Percentiles rank a stretch among this genome's conserved stretches.
phyloP scores from a whole-genome alignment of 352 stramenopile species.

The Pythium periplocum region DNA sequence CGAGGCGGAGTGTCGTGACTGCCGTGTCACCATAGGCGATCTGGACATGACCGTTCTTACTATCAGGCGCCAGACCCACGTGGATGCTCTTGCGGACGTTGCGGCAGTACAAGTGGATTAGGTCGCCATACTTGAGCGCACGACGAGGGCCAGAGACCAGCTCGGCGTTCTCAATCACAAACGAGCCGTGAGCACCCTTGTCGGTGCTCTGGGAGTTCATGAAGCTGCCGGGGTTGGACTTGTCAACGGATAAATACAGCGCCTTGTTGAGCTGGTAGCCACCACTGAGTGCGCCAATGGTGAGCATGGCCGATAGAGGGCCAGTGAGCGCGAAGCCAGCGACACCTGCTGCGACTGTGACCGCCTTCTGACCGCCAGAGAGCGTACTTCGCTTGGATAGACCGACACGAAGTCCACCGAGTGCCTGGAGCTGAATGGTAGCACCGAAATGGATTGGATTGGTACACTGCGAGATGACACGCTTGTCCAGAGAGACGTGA shows the following conservation, averaged over 20 bases:
- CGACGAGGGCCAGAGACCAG: constrained; percentile 40
- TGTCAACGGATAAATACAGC: constrained; percentile 41
- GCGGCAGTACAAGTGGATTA: constrained; percentile 45
- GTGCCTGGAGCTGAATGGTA: constrained; percentile 32
- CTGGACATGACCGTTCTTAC: constrained; percentile 54
- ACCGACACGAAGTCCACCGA: constrained; percentile 44
- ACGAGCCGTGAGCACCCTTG: constrained; percentile 22
- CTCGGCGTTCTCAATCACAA: constrained; percentile 55
- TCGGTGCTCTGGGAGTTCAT: constrained; percentile 4
- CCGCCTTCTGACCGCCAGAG: constrained; percentile 47
- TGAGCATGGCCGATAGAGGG: constrained; percentile 44
- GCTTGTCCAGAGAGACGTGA: not conserved
- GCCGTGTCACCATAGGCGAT: constrained; percentile 24
- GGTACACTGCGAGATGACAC: constrained; percentile 26
- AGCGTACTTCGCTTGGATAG: constrained; percentile 50
- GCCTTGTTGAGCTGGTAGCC: constrained; percentile 68
- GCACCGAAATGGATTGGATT: constrained; percentile 38
- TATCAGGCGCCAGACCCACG: constrained; percentile 35
- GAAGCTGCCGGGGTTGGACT: constrained; percentile 17
- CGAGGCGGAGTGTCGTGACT: constrained; percentile 36
- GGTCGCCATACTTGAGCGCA: constrained; percentile 42
- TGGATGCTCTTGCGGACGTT: constrained; percentile 39
- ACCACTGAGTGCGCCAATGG: constrained; percentile 43
- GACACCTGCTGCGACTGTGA: constrained; percentile 41
- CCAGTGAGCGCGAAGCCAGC: constrained; percentile 48